These are phyloP conservation scores for Coemansia sp. DNA, from an alignment of 192 early-diverging fungal genomes.

Conservation along the genomic window DNA sequence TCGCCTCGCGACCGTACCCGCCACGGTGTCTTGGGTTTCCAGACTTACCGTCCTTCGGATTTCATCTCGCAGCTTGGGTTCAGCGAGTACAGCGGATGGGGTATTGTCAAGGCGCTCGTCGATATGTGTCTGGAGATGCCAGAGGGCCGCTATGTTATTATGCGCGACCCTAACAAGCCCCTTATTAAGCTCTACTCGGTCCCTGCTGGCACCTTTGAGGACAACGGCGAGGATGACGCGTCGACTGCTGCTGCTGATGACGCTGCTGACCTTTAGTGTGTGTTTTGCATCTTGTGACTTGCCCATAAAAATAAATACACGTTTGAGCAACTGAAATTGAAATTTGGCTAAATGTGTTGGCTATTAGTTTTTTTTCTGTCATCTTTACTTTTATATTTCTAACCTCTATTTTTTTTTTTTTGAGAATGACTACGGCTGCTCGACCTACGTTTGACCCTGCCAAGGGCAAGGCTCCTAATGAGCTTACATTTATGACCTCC, in stretches of 20 bases:
- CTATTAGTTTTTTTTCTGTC: neutral
- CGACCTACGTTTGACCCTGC: conserved; percentile 80
- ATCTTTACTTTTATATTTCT: neutral
- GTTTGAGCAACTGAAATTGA: neutral
- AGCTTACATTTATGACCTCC: conserved; percentile 65
- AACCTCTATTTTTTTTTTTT: neutral
- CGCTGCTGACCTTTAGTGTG: conserved; percentile 5
- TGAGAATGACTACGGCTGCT: conserved; percentile 64
- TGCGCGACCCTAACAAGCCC: conserved; percentile 96
- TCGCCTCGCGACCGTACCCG: conserved; percentile 75
- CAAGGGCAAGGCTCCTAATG: conserved; percentile 64
- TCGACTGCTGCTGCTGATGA: conserved; percentile 9
- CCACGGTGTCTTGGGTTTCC: conserved; percentile 83
- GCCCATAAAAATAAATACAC: neutral
- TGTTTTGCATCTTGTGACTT: neutral
- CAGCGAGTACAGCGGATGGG: conserved; percentile 87
- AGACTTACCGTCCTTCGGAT: conserved; percentile 85
- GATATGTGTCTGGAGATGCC: conserved; percentile 80
- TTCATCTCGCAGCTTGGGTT: conserved; percentile 89
- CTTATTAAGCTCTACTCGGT: conserved; percentile 81
- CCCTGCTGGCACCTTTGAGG: conserved; percentile 69
- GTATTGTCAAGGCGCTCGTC: conserved; percentile 92
- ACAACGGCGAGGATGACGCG: conserved; percentile 29
- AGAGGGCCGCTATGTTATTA: conserved; percentile 95
- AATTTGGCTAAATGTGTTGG: neutral